Percentiles rank a stretch among this genome's conserved stretches.
These are phyloP conservation scores for Pyrenula massariospora DNA, from an alignment of 495 filamentous ascomycete genomes.

Conservation along the genomic window DNA sequence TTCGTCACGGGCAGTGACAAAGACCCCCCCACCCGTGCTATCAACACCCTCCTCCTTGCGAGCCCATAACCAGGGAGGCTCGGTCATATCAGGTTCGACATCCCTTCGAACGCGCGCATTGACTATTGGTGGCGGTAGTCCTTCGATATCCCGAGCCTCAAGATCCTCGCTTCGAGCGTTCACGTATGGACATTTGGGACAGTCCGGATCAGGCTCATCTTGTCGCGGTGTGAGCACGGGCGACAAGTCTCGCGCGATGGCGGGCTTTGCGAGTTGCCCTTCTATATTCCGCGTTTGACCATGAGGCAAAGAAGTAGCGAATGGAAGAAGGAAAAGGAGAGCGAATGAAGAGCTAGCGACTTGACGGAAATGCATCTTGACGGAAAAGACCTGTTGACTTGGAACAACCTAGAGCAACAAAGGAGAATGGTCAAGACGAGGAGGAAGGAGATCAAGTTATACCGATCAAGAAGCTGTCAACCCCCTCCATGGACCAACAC, in stretches of 20 bases:
- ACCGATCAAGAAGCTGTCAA: no score
- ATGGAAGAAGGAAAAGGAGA: background rate
- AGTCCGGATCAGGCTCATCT: background rate
- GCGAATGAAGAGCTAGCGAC: background rate
- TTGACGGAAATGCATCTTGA: background rate
- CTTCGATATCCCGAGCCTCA: no score
- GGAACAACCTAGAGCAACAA: background rate
- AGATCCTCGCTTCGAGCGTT: background rate
- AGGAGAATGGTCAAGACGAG: background rate
- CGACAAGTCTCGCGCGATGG: background rate
- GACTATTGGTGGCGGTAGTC: no score
- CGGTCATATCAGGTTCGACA: no score
- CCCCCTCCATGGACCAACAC: background rate
- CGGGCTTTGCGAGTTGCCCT: background rate
- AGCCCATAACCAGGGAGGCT: no score
- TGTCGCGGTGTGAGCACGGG: background rate
- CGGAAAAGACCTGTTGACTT: background rate
- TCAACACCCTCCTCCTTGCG: no score
- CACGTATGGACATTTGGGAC: background rate
- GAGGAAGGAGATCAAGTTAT: no score
- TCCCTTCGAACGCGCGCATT: no score
- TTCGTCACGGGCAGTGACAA: no score
- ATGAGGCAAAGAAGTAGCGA: background rate
- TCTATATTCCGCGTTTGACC: background rate
- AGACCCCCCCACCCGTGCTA: no score